Evolutionary conservation across 352 stramenopile genomes (phyloP).

Genomic region (Globisporangium ultimum): DNA sequence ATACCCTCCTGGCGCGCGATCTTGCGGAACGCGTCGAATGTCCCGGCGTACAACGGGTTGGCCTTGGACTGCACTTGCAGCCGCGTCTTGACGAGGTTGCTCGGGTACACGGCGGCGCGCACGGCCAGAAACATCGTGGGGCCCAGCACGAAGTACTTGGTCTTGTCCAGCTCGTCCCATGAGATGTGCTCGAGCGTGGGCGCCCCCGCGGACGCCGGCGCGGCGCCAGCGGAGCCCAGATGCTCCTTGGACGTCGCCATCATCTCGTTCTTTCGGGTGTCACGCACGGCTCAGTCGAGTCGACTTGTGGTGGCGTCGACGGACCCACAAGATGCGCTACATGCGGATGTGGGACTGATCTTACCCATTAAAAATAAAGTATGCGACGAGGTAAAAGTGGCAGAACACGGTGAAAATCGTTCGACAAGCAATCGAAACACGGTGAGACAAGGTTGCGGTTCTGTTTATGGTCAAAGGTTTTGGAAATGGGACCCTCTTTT

Average conservation of each 20-base stretch:
- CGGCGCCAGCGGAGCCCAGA: neutral
- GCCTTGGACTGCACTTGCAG: slow-evolving; percentile 80
- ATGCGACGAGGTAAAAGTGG: neutral
- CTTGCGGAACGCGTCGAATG: slow-evolving; percentile 81
- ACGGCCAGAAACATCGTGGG: slow-evolving; percentile 82
- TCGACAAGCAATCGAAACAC: neutral
- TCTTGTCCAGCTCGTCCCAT: slow-evolving; percentile 89
- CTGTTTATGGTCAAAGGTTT: no score
- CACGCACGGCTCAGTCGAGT: neutral
- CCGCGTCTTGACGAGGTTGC: slow-evolving; percentile 87
- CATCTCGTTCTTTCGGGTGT: neutral
- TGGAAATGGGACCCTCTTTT: no score
- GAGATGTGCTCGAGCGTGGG: slow-evolving; percentile 70
- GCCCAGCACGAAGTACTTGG: slow-evolving; percentile 82
- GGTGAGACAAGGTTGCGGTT: no score
- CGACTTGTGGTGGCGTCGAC: neutral
- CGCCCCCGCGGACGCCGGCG: slow-evolving; percentile 4
- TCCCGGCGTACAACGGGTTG: slow-evolving; percentile 73
- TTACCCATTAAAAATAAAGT: neutral
- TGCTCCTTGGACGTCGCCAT: slow-evolving; percentile 1
- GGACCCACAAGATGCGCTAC: neutral
- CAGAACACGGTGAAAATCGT: neutral
- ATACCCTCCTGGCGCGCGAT: slow-evolving; percentile 77
- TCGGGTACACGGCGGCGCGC: slow-evolving; percentile 82
- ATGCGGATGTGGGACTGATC: neutral